Base-by-base conservation (phyloP, 176 grass and related monocot species). In the Tuctoria greenei region DNA sequence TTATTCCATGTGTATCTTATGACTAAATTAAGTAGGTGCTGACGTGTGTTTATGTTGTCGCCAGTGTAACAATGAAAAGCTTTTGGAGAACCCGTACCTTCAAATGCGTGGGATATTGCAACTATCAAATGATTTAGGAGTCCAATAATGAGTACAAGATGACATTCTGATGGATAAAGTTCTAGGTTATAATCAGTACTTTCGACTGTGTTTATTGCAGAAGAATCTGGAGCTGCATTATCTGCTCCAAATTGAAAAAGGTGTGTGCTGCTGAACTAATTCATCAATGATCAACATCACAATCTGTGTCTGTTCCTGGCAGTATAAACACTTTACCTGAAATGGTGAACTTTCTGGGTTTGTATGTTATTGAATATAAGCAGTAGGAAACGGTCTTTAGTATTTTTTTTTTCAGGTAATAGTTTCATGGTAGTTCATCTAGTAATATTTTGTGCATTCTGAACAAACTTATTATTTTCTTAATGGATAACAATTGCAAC, bases 1-100 rank as follows among this genome's bases (percentile, higher is more conserved):
- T 25, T 11, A 16, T 49, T 72, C 10, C 31, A 8, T 67, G 42
- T 38, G 28, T 67, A 61, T 87, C 11, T 39, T 31, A 24, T 74
- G 14, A 61, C 36, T 73, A 43, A 17, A 56, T 69, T 74, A 46
- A 54, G 74, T 74, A 25, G 36, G 44, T 36, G 50, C 55, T 83
- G 75, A 88, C 69, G 43, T 81, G 38, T 63, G 10, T 74, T 69
- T 71, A 6, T 34, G 54, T 20, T 76, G 43, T 58, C 3, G 39
- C n/a, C 63, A 99, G 96, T 90, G 92, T 84, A 95, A 99, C 84
- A 99, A 99, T 63, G 96, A 95, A 79, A 99, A 99, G 82, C 92
- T 99, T 80, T 75, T 99, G 87, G 96, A 99, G 83, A 99, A 99
- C 58, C 95, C 95, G 43, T 99, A 99, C 83, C 89, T 99, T 81